Conservation (phyloP, 2,329 filamentous ascomycete genomes). For the Curvularia verruculosa region DNA sequence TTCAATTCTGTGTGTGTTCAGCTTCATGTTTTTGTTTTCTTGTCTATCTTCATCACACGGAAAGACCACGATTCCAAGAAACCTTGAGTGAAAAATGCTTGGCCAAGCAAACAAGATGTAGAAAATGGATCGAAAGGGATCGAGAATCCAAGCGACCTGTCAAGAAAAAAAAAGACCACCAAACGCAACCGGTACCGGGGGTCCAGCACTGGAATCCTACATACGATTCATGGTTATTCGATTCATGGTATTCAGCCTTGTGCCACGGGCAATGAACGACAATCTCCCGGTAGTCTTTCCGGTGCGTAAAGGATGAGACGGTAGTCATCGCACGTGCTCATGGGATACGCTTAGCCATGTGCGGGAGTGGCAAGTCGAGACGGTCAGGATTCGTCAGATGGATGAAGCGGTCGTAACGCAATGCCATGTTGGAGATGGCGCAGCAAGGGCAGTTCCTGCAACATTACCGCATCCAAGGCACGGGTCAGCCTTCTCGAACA, state of each 20-base stretch:
- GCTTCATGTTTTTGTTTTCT: conserved; percentile 1
- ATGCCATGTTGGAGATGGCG: conserved; percentile 11
- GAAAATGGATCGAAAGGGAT: conserved; percentile 8
- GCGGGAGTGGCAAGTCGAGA: conserved; percentile 4
- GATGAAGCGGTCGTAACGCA: conserved; percentile 6
- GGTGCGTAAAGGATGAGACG: conserved; percentile 7
- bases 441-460: conserved; percentile 10
- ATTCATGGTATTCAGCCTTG: not conserved
- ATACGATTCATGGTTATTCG: conserved; percentile 6
- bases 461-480: conserved; percentile 11
- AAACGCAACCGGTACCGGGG: conserved; percentile 6
- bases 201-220: conserved; percentile 3
- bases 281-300: conserved; percentile 17
- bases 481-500: conserved; percentile 12
- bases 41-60: too few relatives aligned
- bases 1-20: conserved; percentile 13
- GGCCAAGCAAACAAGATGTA: conserved; percentile 4
- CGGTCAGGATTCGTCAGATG: conserved; percentile 8
- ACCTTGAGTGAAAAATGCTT: conserved; percentile 12
- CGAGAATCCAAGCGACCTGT: conserved; percentile 4
- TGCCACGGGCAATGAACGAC: conserved; percentile 3
- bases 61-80: conserved; percentile 6
- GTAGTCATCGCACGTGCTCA: conserved; percentile 12
- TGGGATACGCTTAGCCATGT: not conserved
- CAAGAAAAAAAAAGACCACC: conserved; percentile 2